phyloP scores from a whole-genome alignment of 176 grass and related monocot species.

The Cocos nucifera region DNA sequence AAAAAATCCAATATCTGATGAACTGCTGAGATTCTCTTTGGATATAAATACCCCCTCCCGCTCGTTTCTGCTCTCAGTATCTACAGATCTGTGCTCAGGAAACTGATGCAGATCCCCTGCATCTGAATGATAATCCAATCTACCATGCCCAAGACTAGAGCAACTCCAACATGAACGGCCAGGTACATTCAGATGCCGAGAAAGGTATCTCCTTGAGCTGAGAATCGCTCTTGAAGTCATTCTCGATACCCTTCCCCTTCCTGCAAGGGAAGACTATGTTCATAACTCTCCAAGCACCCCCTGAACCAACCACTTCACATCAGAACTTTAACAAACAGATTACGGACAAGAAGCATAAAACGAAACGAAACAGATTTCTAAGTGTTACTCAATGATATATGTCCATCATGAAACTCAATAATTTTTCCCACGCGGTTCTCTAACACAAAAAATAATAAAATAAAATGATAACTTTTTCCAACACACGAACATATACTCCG shows the following conservation, averaged over 20 bases:
- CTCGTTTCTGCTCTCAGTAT: not conserved
- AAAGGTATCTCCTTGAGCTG: constrained; percentile 43
- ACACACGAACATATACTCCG: too few relatives aligned
- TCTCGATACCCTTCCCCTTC: constrained; percentile 34
- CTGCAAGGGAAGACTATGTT: constrained; percentile 23
- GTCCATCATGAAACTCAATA: too few relatives aligned
- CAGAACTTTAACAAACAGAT: not conserved
- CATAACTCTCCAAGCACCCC: constrained; percentile 36
- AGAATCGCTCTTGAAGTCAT: constrained; percentile 71
- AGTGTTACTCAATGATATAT: too few relatives aligned
- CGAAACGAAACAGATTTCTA: too few relatives aligned
- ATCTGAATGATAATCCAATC: constrained; percentile 24
- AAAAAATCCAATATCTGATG: constrained; percentile 1
- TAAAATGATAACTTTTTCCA: too few relatives aligned
- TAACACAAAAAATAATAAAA: too few relatives aligned
- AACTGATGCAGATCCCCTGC: constrained; percentile 10
- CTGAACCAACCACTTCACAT: constrained; percentile 27
- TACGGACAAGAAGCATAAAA: too few relatives aligned
- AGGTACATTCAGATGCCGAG: constrained; percentile 28
- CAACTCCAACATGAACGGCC: constrained; percentile 25
- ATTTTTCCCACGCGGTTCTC: too few relatives aligned
- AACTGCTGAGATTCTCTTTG: constrained; percentile 18
- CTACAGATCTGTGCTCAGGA: not conserved
- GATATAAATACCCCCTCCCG: not conserved
- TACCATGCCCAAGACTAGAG: constrained; percentile 33